A percentile compares a stretch with the other conserved stretches of the same genome.
Conservation (phyloP, 2,329 filamentous ascomycete species). For the Colletotrichum abscissum region DNA sequence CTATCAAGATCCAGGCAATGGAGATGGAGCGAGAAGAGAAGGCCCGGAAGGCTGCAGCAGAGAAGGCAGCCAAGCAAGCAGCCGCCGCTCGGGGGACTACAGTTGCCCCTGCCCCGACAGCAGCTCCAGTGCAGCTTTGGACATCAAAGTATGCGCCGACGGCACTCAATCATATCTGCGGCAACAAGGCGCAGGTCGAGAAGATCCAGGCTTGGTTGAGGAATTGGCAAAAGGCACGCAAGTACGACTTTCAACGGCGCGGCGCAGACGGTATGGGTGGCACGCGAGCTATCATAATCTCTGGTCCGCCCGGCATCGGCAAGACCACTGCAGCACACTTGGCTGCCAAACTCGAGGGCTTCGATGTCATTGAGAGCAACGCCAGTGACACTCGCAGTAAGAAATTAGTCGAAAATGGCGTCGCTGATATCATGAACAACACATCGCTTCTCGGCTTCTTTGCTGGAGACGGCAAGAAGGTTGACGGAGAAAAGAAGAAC, state of each 20-base stretch:
- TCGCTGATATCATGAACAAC: conserved; percentile 93
- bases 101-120: conserved; percentile 51
- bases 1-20: conserved; percentile 81
- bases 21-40: conserved; percentile 90
- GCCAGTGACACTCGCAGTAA: conserved; percentile 97
- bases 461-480: conserved; percentile 81
- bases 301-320: conserved; percentile 94
- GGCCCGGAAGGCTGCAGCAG: conserved; percentile 61
- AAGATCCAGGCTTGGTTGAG: conserved; percentile 90
- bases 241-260: conserved; percentile 82
- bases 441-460: conserved; percentile 94
- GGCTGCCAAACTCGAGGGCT: conserved; percentile 91
- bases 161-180: conserved; percentile 87
- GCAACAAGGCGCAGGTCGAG: conserved; percentile 91
- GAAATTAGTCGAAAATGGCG: conserved; percentile 88
- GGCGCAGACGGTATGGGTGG: conserved; percentile 87
- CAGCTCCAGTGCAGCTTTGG: conserved; percentile 74
- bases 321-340: conserved; percentile 98
- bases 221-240: conserved; percentile 82
- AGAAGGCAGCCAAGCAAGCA: conserved; percentile 64
- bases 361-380: conserved; percentile 94
- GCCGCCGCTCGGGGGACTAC: conserved; percentile 55
- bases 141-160: conserved; percentile 96
- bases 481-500: conserved; percentile 88
- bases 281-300: conserved; percentile 91